Base-by-base conservation (phyloP, 371 early-diverging fungal species). In the Basidiobolus meristosporus region DNA sequence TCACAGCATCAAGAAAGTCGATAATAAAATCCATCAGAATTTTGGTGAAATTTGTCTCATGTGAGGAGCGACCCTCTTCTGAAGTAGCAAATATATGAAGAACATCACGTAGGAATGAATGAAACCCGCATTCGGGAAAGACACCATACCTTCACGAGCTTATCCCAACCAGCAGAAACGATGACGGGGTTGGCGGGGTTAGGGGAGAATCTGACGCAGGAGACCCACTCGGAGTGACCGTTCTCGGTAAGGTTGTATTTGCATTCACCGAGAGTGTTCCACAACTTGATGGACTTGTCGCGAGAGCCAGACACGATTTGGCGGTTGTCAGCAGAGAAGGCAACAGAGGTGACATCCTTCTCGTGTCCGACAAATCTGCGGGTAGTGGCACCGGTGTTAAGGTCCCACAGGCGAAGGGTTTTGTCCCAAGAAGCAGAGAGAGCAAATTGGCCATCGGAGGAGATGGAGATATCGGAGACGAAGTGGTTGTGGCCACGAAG, bases 231-330 rank as follows among this genome's bases (percentile, higher is more conserved):
- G 58, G 77, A 56, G 90, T 97, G 98, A 49, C 84, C 82, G 55
- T 90, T 87, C 53, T 88, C 82, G 44, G 60, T 62, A 56, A 97
- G 77, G 72, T 80, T 85, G 79, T 71, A 84, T 82, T 93, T 97
- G 84, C 93, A 93, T 70, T 97, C 98, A 51, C 95, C 98, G 33
- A 92, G 73, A 48, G 93, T 95, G 86, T 97, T 93, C 98, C 98
- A 97, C 61, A 97, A 64, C 84, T 95, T 97, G 81, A 97, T 92
- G 65, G 78, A 72, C 80, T 86, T 88, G 73, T 97, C 98, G 65
- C 93, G 89, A 55, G 91, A 88, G 50, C 83, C 90, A 45, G 91
- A 90, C 52, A 91, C 90, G 61, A 97, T 93, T 71, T 90, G 92
- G 57, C 92, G 86, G 89, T 91, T 91, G 66, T 93, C 93, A 32